A percentile compares a stretch with the other conserved stretches of the same genome.
Evolutionary conservation across 164 flowering plant genomes (phyloP).

Genomic region (Macadamia integrifolia): DNA sequence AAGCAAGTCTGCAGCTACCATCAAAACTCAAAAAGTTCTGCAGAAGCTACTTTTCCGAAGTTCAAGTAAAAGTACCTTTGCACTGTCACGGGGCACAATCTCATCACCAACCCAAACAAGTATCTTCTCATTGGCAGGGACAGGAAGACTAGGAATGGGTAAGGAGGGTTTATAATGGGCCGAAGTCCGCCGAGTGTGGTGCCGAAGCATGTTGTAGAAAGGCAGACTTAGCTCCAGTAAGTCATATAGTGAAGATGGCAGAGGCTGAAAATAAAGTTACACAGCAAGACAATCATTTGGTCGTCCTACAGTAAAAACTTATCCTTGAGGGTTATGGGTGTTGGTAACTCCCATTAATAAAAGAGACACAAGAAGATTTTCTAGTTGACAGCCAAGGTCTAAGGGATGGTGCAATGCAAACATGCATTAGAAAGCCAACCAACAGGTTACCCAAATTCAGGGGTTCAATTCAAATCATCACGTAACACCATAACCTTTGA

Average conservation of each 20-base stretch:
- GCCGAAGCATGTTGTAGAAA: slow-evolving; percentile 70
- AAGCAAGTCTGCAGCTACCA: neutral
- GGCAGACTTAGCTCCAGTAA: slow-evolving; percentile 84
- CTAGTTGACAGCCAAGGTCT: no score
- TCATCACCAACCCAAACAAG: slow-evolving; percentile 91
- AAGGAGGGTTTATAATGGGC: slow-evolving; percentile 32
- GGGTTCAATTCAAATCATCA: neutral
- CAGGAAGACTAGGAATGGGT: slow-evolving; percentile 72
- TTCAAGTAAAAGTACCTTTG: slow-evolving; percentile 51
- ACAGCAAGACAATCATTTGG: neutral
- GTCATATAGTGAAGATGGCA: slow-evolving; percentile 58
- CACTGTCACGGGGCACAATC: slow-evolving; percentile 84
- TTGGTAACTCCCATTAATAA: no score
- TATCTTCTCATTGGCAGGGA: slow-evolving; percentile 77
- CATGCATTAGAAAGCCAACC: no score
- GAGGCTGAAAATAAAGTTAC: slow-evolving; percentile 40
- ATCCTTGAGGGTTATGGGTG: no score
- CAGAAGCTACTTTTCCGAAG: slow-evolving; percentile 6
- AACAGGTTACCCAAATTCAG: no score
- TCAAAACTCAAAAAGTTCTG: neutral
- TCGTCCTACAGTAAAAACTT: no score
- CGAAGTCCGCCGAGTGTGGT: slow-evolving; percentile 29
- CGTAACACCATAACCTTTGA: no score
- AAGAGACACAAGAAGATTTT: no score
- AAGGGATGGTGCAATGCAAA: no score